Conservation (phyloP, 805 yeast species). For the Ogataea nakhonphanomensis region DNA sequence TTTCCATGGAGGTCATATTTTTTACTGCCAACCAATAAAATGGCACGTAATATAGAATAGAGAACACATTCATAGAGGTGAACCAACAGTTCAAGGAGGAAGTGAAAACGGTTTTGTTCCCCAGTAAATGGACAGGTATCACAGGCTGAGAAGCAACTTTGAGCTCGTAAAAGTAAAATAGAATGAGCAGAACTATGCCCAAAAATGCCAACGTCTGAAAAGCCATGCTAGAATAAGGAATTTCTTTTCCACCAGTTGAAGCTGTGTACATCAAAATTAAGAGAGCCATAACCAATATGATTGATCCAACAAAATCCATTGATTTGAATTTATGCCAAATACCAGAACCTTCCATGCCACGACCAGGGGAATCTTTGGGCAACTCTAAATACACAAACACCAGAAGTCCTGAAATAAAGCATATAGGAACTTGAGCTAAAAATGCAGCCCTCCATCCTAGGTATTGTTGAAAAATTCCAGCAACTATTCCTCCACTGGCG, state of each 20-base stretch:
- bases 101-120: constrained; percentile 56
- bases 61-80: constrained; percentile 62
- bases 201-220: constrained; percentile 35
- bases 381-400: constrained; percentile 36
- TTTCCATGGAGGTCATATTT: constrained; percentile 24
- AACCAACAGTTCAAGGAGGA: constrained; percentile 70
- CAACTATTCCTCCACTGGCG: constrained; percentile 63
- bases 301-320: constrained; percentile 67
- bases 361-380: constrained; percentile 47
- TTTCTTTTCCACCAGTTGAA: constrained; percentile 59
- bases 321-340: constrained; percentile 47
- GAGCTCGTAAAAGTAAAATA: constrained; percentile 51
- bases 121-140: constrained; percentile 58
- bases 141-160: constrained; percentile 59
- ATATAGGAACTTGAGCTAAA: constrained; percentile 49
- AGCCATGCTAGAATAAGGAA: constrained; percentile 42
- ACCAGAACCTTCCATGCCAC: constrained; percentile 45
- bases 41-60: constrained; percentile 68
- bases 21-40: constrained; percentile 43
- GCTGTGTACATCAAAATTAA: constrained; percentile 60
- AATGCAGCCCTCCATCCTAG: constrained; percentile 70
- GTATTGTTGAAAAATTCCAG: constrained; percentile 50
- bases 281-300: constrained; percentile 54
- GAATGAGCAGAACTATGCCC: constrained; percentile 34
- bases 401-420: constrained; percentile 39